Percentiles rank a stretch among this genome's conserved stretches.
Conservation (phyloP, 257 asterid species). For the Henckelia pumila region DNA sequence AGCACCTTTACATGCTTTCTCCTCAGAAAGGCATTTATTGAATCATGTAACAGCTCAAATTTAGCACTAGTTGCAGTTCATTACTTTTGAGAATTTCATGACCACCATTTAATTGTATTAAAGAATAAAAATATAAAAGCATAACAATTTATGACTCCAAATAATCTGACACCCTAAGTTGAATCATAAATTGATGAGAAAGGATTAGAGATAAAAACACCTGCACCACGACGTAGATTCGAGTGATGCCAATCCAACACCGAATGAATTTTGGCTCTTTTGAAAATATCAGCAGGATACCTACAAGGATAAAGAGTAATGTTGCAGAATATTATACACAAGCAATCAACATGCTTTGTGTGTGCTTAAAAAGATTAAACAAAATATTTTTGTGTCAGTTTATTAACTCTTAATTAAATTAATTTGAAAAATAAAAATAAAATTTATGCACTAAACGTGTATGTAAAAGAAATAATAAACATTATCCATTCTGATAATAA, state of each 20-base stretch:
- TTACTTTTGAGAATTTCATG: neutral
- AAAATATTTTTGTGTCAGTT: neutral
- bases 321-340: constrained; percentile 1
- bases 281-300: constrained; percentile 84
- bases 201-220: constrained; percentile 34
- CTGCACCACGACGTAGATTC: constrained; percentile 80
- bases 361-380: too few species aligned
- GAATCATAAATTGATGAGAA: neutral
- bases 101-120: neutral
- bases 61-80: neutral
- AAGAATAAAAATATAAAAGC: constrained; percentile 5
- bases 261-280: constrained; percentile 76
- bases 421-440: too few species aligned
- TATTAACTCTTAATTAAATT: too few species aligned
- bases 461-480: neutral
- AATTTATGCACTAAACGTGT: neutral
- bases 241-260: constrained; percentile 95
- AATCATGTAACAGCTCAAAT: neutral
- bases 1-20: neutral
- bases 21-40: neutral
- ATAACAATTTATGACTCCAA: neutral
- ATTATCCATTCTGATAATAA: too few species aligned
- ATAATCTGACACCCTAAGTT: constrained; percentile 2
- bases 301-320: constrained; percentile 34
- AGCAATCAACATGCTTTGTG: too few species aligned